phyloP scores from a whole-genome alignment of 345 rosid species.

The Gossypium thurberi region DNA sequence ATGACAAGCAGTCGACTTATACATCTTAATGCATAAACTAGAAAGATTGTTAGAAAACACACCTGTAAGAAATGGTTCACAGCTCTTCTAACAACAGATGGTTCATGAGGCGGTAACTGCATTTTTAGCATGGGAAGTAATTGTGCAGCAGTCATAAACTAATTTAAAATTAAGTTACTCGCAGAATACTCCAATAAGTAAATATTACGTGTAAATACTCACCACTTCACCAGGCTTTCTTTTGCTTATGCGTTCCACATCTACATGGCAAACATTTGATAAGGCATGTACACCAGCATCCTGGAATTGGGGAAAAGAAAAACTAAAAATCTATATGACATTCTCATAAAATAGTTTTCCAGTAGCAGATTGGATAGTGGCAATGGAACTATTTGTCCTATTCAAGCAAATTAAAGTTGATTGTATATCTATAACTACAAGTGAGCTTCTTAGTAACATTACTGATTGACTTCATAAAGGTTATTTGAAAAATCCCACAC shows the following conservation, averaged over 20 bases:
- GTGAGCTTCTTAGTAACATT: neutral
- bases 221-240: constrained; percentile 92
- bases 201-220: constrained; percentile 7
- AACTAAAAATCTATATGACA: constrained; percentile 2
- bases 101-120: constrained; percentile 96
- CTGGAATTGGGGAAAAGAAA: constrained; percentile 28
- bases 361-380: neutral
- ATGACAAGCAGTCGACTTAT: neutral
- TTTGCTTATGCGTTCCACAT: constrained; percentile 80
- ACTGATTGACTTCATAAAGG: neutral
- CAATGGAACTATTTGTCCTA: neutral
- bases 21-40: neutral
- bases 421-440: neutral
- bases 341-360: neutral
- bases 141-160: neutral
- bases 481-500: neutral
- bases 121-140: constrained; percentile 13
- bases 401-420: neutral
- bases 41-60: constrained; percentile 11
- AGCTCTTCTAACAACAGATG: constrained; percentile 74
- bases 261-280: constrained; percentile 96
- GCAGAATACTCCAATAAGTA: neutral
- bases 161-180: neutral
- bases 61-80: constrained; percentile 97
- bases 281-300: constrained; percentile 97